These are phyloP conservation scores for Trichaptum fuscoviolaceum DNA, from an alignment of 768 basidiomycete genomes.

Conservation along the genomic window DNA sequence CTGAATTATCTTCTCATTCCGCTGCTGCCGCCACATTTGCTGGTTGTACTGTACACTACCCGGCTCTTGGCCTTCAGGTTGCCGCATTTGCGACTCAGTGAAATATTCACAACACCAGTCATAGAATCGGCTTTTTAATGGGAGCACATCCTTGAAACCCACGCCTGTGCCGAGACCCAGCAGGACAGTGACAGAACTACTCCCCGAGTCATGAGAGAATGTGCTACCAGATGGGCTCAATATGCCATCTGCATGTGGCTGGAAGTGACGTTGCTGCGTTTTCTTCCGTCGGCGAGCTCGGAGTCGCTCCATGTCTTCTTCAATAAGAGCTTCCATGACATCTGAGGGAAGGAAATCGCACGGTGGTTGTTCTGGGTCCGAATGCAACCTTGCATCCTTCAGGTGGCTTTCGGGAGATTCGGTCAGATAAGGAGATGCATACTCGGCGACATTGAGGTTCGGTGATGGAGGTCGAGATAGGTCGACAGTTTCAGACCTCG, in stretches of 20 bases:
- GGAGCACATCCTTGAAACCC: conserved; percentile 79
- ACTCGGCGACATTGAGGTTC: conserved; percentile 71
- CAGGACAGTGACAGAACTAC: conserved; percentile 49
- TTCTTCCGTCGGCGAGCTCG: conserved; percentile 54
- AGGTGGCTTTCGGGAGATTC: not conserved
- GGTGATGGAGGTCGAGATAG: conserved; percentile 73
- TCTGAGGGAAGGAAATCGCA: conserved; percentile 65
- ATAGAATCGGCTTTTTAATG: conserved; percentile 87
- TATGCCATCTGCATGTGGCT: conserved; percentile 31
- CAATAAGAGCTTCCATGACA: conserved; percentile 85
- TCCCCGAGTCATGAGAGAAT: conserved; percentile 70
- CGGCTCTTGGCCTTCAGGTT: conserved; percentile 93
- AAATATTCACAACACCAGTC: conserved; percentile 98
- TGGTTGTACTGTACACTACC: conserved; percentile 92
- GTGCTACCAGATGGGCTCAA: conserved; percentile 72
- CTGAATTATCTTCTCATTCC: conserved; percentile 75
- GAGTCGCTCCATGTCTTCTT: conserved; percentile 92
- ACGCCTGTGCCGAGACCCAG: conserved; percentile 75
- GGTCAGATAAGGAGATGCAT: conserved; percentile 56
- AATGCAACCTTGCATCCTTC: conserved; percentile 21
- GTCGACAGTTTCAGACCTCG: conserved; percentile 29
- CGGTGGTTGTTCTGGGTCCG: conserved; percentile 28
- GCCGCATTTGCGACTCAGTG: conserved; percentile 99
- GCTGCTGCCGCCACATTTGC: conserved; percentile 88
- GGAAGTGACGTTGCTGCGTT: conserved; percentile 37